These are phyloP conservation scores for Coemansia umbellata DNA, from an alignment of 192 early-diverging fungal species.

Conservation along the genomic window DNA sequence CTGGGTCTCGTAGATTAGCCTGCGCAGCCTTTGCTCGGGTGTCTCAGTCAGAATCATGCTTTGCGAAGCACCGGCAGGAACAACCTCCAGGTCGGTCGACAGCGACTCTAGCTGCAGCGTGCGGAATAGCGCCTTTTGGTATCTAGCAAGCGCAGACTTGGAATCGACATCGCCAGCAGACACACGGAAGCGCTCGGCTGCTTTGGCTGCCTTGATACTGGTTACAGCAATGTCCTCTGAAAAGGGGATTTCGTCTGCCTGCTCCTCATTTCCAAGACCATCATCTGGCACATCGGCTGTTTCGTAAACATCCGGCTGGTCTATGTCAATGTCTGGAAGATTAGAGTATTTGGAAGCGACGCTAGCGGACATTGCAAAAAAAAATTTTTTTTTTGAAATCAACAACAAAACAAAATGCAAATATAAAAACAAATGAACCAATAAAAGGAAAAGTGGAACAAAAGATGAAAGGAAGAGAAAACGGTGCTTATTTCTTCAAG, in stretches of 20 bases:
- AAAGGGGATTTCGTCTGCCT: slow-evolving; percentile 10
- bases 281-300: slow-evolving; percentile 57
- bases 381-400: too few species aligned
- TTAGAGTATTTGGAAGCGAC: slow-evolving; percentile 65
- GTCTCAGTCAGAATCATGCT: slow-evolving; percentile 59
- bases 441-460: too few species aligned
- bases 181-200: slow-evolving; percentile 31
- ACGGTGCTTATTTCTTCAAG: too few species aligned
- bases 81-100: background rate
- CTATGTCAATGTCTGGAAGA: slow-evolving; percentile 70
- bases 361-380: slow-evolving; percentile 28
- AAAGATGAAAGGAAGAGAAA: background rate
- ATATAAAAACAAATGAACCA: too few species aligned
- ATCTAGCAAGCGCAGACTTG: slow-evolving; percentile 20
- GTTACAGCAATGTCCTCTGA: slow-evolving; percentile 24
- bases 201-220: background rate
- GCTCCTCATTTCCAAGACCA: slow-evolving; percentile 4
- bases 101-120: slow-evolving; percentile 39
- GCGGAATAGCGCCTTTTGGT: slow-evolving; percentile 41
- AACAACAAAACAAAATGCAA: too few species aligned
- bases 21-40: slow-evolving; percentile 65
- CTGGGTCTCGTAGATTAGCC: slow-evolving; percentile 79
- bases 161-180: slow-evolving; percentile 14
- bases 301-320: slow-evolving; percentile 80
- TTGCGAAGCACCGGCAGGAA: background rate